Conservation (phyloP, 331 rosid species). For the Ulmus americana region DNA sequence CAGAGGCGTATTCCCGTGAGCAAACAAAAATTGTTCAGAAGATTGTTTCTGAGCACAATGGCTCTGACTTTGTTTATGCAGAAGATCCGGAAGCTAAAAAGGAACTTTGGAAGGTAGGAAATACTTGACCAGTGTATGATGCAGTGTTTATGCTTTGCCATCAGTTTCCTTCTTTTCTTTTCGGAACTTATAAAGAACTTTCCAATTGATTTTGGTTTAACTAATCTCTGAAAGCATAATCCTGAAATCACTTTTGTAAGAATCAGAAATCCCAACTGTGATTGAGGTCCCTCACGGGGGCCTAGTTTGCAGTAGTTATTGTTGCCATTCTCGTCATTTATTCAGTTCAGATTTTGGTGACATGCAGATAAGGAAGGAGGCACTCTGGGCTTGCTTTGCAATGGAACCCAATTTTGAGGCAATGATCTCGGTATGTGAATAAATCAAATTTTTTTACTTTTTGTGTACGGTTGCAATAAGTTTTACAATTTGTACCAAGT, state of each 20-base stretch:
- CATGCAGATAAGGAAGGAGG: constrained; percentile 79
- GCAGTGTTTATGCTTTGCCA: background rate
- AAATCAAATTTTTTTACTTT: background rate
- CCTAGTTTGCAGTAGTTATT: constrained; percentile 8
- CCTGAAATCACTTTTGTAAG: background rate
- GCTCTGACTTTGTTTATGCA: constrained; percentile 84
- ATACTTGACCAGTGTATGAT: background rate
- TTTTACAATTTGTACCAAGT: too few relatives aligned
- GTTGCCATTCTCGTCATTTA: constrained; percentile 14
- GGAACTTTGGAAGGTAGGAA: constrained; percentile 82
- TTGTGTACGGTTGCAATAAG: too few relatives aligned
- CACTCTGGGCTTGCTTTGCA: constrained; percentile 93
- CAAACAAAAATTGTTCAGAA: constrained; percentile 81
- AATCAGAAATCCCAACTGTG: background rate
- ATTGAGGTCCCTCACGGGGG: constrained; percentile 1
- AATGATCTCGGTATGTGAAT: constrained; percentile 49
- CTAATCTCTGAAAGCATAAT: background rate
- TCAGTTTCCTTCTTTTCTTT: background rate
- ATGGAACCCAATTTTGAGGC: constrained; percentile 76
- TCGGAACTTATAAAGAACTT: background rate
- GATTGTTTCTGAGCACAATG: constrained; percentile 76
- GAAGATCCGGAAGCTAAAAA: constrained; percentile 81
- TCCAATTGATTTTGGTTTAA: background rate
- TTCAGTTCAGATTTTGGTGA: constrained; percentile 16
- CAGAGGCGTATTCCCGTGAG: constrained; percentile 90